phyloP scores from a whole-genome alignment of 352 stramenopile species.

The Phytophthora idaei region DNA sequence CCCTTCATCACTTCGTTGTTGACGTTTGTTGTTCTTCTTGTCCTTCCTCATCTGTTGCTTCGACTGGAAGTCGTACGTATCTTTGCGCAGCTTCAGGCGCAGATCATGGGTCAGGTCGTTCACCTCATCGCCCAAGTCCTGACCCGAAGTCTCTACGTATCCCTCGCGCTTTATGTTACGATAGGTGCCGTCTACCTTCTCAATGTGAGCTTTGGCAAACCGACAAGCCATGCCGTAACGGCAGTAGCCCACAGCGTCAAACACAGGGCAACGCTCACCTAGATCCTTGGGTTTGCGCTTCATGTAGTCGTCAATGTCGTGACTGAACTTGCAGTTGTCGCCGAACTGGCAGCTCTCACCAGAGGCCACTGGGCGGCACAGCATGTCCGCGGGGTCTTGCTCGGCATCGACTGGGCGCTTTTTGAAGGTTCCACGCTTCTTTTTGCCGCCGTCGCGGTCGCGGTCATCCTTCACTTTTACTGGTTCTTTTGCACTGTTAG shows the following conservation, averaged over 20 bases:
- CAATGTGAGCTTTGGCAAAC: slow-evolving; percentile 88
- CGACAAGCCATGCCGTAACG: slow-evolving; percentile 93
- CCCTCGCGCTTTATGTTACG: slow-evolving; percentile 51
- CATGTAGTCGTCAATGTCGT: slow-evolving; percentile 86
- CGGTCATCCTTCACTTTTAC: slow-evolving; percentile 15
- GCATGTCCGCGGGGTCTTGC: slow-evolving; percentile 62
- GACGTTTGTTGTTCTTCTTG: slow-evolving; percentile 54
- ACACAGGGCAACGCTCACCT: slow-evolving; percentile 78
- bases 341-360: slow-evolving; percentile 71
- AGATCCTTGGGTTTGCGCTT: slow-evolving; percentile 87
- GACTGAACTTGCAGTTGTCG: slow-evolving; percentile 87
- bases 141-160: slow-evolving; percentile 25
- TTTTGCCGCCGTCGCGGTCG: slow-evolving; percentile 28
- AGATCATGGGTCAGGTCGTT: slow-evolving; percentile 91
- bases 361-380: slow-evolving; percentile 73
- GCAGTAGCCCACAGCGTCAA: slow-evolving; percentile 87
- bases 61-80: slow-evolving; percentile 91
- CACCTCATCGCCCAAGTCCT: slow-evolving; percentile 56
- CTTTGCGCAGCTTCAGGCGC: slow-evolving; percentile 89
- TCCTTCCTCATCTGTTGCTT: slow-evolving; percentile 72
- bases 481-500: not conserved
- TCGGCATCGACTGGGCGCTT: slow-evolving; percentile 77
- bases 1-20: slow-evolving; percentile 36
- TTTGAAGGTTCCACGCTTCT: slow-evolving; percentile 83
- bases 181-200: slow-evolving; percentile 53